phyloP scores from a whole-genome alignment of 2,329 filamentous ascomycete species.

The Botryosphaeria agaves region DNA sequence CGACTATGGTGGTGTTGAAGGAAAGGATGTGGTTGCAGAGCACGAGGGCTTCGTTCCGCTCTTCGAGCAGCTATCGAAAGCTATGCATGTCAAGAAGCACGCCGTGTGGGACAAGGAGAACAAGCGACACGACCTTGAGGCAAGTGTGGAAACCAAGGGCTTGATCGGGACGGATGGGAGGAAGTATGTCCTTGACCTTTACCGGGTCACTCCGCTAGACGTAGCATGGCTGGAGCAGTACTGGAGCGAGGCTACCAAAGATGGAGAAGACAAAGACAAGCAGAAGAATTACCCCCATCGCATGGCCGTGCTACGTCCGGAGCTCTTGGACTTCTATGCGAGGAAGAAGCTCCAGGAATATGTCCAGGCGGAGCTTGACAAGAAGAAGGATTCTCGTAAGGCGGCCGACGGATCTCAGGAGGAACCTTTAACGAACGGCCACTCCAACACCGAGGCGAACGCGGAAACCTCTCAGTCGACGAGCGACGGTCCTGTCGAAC shows the following conservation, averaged over 20 bases:
- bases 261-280: constrained; percentile 32
- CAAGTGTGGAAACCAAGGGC: constrained; percentile 94
- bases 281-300: constrained; percentile 65
- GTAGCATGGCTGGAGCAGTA: constrained; percentile 77
- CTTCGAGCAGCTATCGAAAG: constrained; percentile 82
- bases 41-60: constrained; percentile 70
- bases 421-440: constrained; percentile 8
- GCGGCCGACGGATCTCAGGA: not conserved
- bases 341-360: constrained; percentile 79
- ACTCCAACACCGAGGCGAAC: constrained; percentile 15
- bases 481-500: not conserved
- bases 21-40: constrained; percentile 84
- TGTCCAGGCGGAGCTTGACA: constrained; percentile 56
- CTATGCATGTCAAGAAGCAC: constrained; percentile 83
- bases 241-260: constrained; percentile 24
- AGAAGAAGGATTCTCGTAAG: constrained; percentile 3
- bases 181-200: constrained; percentile 94
- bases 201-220: constrained; percentile 85
- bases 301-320: constrained; percentile 85
- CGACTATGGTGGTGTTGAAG: constrained; percentile 94
- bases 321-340: constrained; percentile 75
- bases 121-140: constrained; percentile 78
- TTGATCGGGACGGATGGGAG: constrained; percentile 91
- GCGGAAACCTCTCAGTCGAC: constrained; percentile 6
- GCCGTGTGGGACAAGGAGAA: constrained; percentile 95